phyloP scores from a whole-genome alignment of 169 alveolate genomes.

The Eimeria acervulina region DNA sequence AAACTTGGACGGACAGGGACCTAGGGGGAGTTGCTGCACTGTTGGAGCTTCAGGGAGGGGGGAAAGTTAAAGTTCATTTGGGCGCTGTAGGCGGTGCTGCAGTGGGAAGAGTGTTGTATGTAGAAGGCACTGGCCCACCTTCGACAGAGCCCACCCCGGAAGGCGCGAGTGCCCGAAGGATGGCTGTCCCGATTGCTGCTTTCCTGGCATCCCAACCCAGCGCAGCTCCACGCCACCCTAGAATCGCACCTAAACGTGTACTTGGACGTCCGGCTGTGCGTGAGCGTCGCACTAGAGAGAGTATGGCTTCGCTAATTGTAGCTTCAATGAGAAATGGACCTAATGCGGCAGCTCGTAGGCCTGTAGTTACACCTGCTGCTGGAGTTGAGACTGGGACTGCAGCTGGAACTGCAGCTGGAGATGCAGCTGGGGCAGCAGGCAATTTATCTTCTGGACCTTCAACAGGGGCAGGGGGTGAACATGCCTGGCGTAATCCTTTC shows the following conservation, averaged over 20 bases:
- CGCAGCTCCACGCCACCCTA: no score
- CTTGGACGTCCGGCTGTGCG: no score
- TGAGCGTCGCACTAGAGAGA: no score
- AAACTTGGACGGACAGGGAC: not conserved
- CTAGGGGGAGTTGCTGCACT: not conserved
- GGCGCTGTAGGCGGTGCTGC: not conserved
- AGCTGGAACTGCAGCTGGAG: slow-evolving; percentile 1
- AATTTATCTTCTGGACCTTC: not conserved
- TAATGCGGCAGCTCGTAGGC: not conserved
- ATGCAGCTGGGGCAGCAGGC: not conserved
- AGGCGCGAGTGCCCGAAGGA: not conserved
- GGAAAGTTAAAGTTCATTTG: not conserved
- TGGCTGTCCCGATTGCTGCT: not conserved
- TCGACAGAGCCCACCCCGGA: not conserved
- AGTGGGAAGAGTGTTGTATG: not conserved
- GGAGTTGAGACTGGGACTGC: not conserved
- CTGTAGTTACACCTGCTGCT: not conserved
- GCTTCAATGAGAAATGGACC: not conserved
- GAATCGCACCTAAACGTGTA: no score
- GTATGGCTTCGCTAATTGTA: no score
- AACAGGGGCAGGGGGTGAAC: not conserved
- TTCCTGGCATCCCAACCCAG: no score
- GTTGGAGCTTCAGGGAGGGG: not conserved
- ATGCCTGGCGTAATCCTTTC: not conserved
- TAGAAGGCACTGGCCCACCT: not conserved